Evolutionary conservation across 2,329 filamentous ascomycete species (phyloP).

Genomic region (Dichotomopilus funicola): DNA sequence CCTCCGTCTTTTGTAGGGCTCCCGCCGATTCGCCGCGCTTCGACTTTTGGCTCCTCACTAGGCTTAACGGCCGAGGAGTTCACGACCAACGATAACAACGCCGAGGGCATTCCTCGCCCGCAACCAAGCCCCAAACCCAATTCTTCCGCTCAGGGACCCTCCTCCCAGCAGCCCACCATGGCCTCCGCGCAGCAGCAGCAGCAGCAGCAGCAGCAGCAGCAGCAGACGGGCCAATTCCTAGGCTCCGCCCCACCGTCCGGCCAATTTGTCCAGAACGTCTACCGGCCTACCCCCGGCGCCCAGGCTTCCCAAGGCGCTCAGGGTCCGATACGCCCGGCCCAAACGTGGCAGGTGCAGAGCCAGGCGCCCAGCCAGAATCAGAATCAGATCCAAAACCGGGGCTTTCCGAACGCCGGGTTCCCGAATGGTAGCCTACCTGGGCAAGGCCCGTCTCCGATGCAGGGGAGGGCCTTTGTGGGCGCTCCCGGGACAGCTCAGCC

Average conservation of each 20-base stretch:
- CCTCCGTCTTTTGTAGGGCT: constrained; percentile 50
- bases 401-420: constrained; percentile 1
- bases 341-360: constrained; percentile 19
- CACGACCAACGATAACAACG: constrained; percentile 9
- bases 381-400: not conserved
- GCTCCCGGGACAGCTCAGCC: constrained; percentile 11
- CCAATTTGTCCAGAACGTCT: constrained; percentile 19
- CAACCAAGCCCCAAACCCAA: constrained; percentile 3
- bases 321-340: constrained; percentile 5
- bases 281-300: constrained; percentile 20
- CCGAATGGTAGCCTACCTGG: constrained; percentile 2
- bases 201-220: too few species aligned
- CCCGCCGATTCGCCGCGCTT: constrained; percentile 52
- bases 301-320: constrained; percentile 6
- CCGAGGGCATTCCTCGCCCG: constrained; percentile 3
- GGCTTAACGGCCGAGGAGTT: constrained; percentile 23
- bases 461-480: constrained; percentile 8
- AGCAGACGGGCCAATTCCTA: constrained; percentile 15
- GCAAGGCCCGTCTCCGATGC: constrained; percentile 4
- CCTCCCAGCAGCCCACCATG: constrained; percentile 5
- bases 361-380: constrained; percentile 10
- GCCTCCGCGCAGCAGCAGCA: not conserved
- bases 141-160: not conserved
- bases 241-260: constrained; percentile 9
- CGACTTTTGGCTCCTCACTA: constrained; percentile 46